phyloP scores from a whole-genome alignment of 2,329 filamentous ascomycete genomes.

The Metarhizium brunneum region DNA sequence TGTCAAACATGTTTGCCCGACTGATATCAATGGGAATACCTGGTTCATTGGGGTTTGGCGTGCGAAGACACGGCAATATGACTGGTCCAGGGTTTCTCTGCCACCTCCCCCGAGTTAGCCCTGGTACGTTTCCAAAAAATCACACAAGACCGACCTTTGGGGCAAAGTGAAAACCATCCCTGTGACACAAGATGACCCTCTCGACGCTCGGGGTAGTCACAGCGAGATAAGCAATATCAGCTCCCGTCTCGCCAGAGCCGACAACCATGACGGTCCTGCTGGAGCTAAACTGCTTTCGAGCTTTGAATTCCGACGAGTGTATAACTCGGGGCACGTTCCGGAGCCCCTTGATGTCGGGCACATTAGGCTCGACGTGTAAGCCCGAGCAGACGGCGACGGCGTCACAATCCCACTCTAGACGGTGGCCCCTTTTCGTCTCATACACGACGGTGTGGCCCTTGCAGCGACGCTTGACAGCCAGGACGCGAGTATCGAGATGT shows the following conservation, averaged over 20 bases:
- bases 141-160: conserved; percentile 23
- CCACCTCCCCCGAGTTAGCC: background rate
- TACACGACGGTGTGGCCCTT: conserved; percentile 6
- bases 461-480: conserved; percentile 10
- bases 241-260: conserved; percentile 33
- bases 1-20: conserved; percentile 35
- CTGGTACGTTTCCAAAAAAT: background rate
- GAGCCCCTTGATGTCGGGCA: conserved; percentile 27
- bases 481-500: conserved; percentile 20
- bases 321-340: conserved; percentile 24
- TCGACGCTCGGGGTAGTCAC: conserved; percentile 27
- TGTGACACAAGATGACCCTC: conserved; percentile 30
- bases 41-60: conserved; percentile 10
- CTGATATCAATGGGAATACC: conserved; percentile 33
- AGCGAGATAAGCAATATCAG: conserved; percentile 32
- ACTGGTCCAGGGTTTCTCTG: conserved; percentile 11
- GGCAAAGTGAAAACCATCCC: conserved; percentile 31
- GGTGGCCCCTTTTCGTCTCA: background rate
- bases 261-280: conserved; percentile 31
- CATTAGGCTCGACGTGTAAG: conserved; percentile 28
- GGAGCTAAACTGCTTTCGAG: conserved; percentile 25
- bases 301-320: conserved; percentile 35
- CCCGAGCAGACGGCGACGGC: conserved; percentile 34
- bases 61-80: conserved; percentile 10
- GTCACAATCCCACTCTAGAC: conserved; percentile 25